A percentile compares a stretch with the other conserved stretches of the same genome.
Conservation (phyloP, 768 basidiomycete species). For the Trametes cingulata region DNA sequence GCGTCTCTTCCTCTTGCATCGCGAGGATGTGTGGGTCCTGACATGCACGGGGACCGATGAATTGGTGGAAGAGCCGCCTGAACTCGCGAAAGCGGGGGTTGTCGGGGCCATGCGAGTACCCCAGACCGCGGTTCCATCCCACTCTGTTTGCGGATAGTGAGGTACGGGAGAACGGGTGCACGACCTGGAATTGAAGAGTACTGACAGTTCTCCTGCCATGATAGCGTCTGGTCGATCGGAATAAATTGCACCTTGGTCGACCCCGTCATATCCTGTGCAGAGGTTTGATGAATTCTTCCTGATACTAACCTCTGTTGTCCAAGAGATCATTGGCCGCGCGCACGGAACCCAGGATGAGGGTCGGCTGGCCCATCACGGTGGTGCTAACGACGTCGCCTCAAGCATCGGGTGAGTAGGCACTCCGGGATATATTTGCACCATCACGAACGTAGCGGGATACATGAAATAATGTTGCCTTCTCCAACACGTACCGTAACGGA, state of each 20-base stretch:
- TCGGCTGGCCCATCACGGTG: constrained; percentile 30
- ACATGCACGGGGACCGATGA: constrained; percentile 35
- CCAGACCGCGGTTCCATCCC: constrained; percentile 38
- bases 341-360: constrained; percentile 30
- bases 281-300: background rate
- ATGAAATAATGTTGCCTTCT: no score
- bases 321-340: constrained; percentile 32
- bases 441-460: no score
- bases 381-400: constrained; percentile 32
- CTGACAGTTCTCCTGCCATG: constrained; percentile 38
- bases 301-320: constrained; percentile 25
- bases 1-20: constrained; percentile 25
- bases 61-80: constrained; percentile 35
- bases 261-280: background rate
- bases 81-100: constrained; percentile 38
- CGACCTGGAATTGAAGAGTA: background rate
- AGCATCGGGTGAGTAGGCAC: constrained; percentile 4
- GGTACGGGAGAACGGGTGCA: no score
- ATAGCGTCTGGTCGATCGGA: constrained; percentile 35
- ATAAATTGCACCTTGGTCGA: constrained; percentile 31
- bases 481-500: constrained; percentile 24
- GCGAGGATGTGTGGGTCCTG: constrained; percentile 18
- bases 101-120: constrained; percentile 36
- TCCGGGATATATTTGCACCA: no score
- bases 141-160: constrained; percentile 22